Evolutionary conservation across 2,329 filamentous ascomycete genomes (phyloP).

Genomic region (Cercospora nicotianae): DNA sequence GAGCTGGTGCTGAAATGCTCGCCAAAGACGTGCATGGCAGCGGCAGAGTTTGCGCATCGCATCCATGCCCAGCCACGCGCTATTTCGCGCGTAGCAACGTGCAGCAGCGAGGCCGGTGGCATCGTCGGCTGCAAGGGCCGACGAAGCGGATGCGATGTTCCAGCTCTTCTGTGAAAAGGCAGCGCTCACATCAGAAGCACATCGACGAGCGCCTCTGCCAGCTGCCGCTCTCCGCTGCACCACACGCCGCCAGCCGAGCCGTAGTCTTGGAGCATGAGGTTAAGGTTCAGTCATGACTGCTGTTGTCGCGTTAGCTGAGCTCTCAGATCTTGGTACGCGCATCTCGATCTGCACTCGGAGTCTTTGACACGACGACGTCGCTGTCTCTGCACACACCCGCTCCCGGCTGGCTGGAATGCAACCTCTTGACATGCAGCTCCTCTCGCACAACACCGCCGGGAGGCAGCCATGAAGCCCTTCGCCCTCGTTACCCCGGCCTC

Average conservation of each 20-base stretch:
- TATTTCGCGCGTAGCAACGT: not conserved
- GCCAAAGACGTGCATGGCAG: not conserved
- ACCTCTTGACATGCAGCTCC: not conserved
- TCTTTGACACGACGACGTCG: constrained; percentile 10
- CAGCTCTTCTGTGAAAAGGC: not conserved
- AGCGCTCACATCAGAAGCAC: not conserved
- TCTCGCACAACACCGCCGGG: not conserved
- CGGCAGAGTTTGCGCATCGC: not conserved
- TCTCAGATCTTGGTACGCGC: constrained; percentile 1
- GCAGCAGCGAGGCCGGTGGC: not conserved
- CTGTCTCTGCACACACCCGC: not conserved
- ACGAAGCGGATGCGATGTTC: not conserved
- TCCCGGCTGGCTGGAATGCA: not conserved
- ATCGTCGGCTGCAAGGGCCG: not conserved
- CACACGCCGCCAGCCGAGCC: not conserved
- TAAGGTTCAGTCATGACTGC: not conserved
- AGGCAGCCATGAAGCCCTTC: constrained; percentile 47
- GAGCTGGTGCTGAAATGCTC: not conserved
- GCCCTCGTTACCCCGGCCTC: constrained; percentile 60
- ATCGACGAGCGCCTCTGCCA: not conserved
- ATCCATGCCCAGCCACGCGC: not conserved
- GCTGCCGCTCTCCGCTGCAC: not conserved
- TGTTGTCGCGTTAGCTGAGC: not conserved
- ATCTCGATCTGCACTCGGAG: constrained; percentile 3
- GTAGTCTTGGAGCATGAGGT: not conserved